These are phyloP conservation scores for Asparagopsis taxiformis DNA, from an alignment of 31 red algal genomes.

Conservation along the genomic window DNA sequence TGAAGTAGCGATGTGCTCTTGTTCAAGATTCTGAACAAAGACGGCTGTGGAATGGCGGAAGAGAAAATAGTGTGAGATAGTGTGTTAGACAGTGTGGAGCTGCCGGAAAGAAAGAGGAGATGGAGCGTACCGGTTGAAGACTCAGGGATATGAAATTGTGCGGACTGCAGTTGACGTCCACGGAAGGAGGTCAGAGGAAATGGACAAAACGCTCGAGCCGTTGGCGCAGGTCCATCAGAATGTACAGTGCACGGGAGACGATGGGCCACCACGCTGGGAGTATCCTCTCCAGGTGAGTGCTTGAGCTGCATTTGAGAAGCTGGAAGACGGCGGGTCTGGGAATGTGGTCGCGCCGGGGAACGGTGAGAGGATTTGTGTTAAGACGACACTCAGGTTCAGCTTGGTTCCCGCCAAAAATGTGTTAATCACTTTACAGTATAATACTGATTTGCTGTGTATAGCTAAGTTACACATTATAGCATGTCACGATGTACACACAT, in stretches of 20 bases:
- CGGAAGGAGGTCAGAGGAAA: slow-evolving; percentile 49
- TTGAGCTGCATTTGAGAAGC: slow-evolving; percentile 21
- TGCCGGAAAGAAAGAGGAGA: slow-evolving; percentile 2
- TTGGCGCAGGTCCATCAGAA: slow-evolving; percentile 30
- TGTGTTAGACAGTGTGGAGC: neutral
- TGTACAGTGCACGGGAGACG: slow-evolving; percentile 50
- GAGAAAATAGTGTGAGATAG: neutral
- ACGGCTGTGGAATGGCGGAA: too few relatives aligned
- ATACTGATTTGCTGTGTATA: neutral
- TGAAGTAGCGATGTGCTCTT: too few relatives aligned
- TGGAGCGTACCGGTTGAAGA: slow-evolving; percentile 29
- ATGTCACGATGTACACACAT: slow-evolving; percentile 21
- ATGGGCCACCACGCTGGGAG: slow-evolving; percentile 11
- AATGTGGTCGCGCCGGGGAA: too few relatives aligned
- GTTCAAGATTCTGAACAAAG: too few relatives aligned
- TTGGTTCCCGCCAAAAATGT: too few relatives aligned
- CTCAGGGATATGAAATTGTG: slow-evolving; percentile 23
- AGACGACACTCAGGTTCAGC: too few relatives aligned
- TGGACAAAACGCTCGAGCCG: slow-evolving; percentile 53
- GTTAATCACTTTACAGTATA: neutral
- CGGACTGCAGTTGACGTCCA: slow-evolving; percentile 23
- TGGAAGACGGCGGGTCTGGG: too few relatives aligned
- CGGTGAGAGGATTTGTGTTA: too few relatives aligned
- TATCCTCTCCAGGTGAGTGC: neutral
- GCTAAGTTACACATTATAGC: neutral